Conservation (phyloP, 805 yeast species). For the Candida boidinii region DNA sequence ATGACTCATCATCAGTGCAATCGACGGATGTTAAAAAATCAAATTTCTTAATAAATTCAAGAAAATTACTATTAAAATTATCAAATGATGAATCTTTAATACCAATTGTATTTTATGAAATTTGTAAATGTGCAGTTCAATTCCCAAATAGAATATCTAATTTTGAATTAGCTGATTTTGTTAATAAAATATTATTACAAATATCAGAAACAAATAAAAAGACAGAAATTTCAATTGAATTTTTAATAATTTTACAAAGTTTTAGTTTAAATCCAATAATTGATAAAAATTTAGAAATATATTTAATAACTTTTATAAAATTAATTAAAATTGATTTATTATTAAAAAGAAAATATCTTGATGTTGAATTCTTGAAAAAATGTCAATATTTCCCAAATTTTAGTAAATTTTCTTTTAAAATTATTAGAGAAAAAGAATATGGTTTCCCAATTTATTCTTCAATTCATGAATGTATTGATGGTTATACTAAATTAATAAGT, state of each 20-base stretch:
- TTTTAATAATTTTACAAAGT: slow-evolving; percentile 18
- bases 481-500: slow-evolving; percentile 56
- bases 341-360: slow-evolving; percentile 20
- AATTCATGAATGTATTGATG: slow-evolving; percentile 68
- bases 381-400: slow-evolving; percentile 22
- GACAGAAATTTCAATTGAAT: slow-evolving; percentile 14
- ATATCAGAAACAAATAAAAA: slow-evolving; percentile 13
- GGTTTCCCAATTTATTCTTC: slow-evolving; percentile 40
- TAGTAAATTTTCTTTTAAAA: slow-evolving; percentile 18
- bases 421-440: slow-evolving; percentile 21
- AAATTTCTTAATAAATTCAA: too few species aligned
- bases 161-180: slow-evolving; percentile 9
- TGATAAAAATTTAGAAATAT: slow-evolving; percentile 4
- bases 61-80: slow-evolving; percentile 6
- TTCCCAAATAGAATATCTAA: slow-evolving; percentile 13
- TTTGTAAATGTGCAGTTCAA: slow-evolving; percentile 14
- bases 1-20: too few species aligned
- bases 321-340: slow-evolving; percentile 16
- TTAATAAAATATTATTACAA: slow-evolving; percentile 12
- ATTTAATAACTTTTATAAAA: slow-evolving; percentile 11
- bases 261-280: slow-evolving; percentile 14
- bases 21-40: too few species aligned
- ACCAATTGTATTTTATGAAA: slow-evolving; percentile 19
- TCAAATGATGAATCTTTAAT: slow-evolving; percentile 5
- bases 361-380: slow-evolving; percentile 15